These are phyloP conservation scores for Fusarium compactum DNA, from an alignment of 2,329 filamentous ascomycete species.

Conservation along the genomic window DNA sequence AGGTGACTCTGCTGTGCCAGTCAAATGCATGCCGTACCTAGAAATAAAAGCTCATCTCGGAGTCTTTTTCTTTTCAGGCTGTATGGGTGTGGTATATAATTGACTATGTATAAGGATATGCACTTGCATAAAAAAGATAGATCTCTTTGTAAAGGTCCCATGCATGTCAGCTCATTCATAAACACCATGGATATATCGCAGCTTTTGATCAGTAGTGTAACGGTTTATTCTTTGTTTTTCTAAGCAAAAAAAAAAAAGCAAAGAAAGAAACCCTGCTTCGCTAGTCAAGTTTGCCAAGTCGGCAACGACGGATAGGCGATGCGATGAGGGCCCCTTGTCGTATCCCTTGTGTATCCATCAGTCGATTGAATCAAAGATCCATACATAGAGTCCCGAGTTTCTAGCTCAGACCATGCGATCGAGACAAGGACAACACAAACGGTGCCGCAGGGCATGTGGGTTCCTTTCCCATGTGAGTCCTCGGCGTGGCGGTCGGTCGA, in stretches of 20 bases:
- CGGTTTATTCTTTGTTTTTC: background rate
- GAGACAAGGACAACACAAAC: background rate
- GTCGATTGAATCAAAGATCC: background rate
- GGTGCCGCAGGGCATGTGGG: slow-evolving; percentile 6
- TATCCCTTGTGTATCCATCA: background rate
- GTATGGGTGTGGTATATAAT: background rate
- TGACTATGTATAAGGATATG: slow-evolving; percentile 8
- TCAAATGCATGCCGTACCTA: slow-evolving; percentile 1
- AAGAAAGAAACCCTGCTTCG: background rate
- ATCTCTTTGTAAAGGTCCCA: background rate
- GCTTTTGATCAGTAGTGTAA: background rate
- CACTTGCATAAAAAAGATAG: background rate
- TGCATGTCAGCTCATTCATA: slow-evolving; percentile 1
- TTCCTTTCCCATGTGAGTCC: slow-evolving; percentile 36
- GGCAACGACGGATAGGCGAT: slow-evolving; percentile 30
- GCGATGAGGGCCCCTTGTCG: background rate
- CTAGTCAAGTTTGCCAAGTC: slow-evolving; percentile 31
- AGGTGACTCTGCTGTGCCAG: background rate
- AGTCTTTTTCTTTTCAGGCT: background rate
- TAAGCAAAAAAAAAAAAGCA: background rate
- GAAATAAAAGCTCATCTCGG: slow-evolving; percentile 15
- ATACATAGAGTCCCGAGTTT: background rate
- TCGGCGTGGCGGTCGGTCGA: slow-evolving; percentile 42
- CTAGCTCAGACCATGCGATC: background rate
- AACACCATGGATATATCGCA: background rate